Base-by-base conservation (phyloP, 139 green algal genomes). In the Tetradesmus obliquus region DNA sequence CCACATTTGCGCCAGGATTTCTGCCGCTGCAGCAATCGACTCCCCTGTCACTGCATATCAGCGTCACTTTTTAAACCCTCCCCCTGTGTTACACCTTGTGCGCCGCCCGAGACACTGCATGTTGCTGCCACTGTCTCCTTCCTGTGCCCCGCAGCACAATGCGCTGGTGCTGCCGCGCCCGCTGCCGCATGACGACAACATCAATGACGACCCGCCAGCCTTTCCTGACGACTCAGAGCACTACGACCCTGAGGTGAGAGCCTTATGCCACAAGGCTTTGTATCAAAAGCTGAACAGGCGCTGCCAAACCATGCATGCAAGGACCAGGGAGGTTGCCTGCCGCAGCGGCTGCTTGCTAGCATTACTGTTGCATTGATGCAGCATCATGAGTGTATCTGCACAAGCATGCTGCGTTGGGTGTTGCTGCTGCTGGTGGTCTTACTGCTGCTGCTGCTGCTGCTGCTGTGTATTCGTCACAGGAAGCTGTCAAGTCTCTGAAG, bases 231-330 rank as follows among this genome's bases (percentile, higher is more conserved):
- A 91, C 88, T 76, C 55, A 22, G 74, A 91, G n/a, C 62, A 86
- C 24, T 91, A 91, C 5, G 57, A 91, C 60, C 88, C 88, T 24
- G 88, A 91, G 88, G 88, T 91, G 57, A 58, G 12, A 76, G 54
- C 8, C 57, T 71, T 0, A 17, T 88, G 55, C 54, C 19, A 87
- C 51, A 71, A 45, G 53, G 3, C 9, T 45, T 51, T 12, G 45
- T 71, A 32, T 7, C 51, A 53, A 10, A 85, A 6, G 17, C 10
- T 1, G 20, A 57, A 85, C 82, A 71, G 51, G 0, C 82, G 62
- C 1, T 88, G 55, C 54, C 69, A 15, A 22, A 62, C 81, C n/a
- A 66, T 66, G 53, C 32, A 57, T 87, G 8, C 22, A 15, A 57
- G n/a, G 53, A 15, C 53, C 81, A 71, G n/a, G 54, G 32, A 45